A percentile compares a stretch with the other conserved stretches of the same genome.
Conservation (phyloP, 257 asterid species). For the Fraxinus anomala region DNA sequence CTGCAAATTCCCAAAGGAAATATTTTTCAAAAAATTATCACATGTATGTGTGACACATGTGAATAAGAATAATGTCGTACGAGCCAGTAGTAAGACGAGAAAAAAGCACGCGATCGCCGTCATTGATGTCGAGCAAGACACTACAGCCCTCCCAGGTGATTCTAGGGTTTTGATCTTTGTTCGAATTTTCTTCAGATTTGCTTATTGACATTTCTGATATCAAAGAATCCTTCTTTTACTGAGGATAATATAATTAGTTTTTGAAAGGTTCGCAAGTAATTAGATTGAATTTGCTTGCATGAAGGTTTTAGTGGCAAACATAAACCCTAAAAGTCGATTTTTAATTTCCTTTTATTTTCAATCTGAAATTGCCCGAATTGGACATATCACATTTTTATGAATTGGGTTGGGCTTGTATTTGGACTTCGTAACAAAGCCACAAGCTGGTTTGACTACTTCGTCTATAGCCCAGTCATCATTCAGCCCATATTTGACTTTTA, state of each 20-base stretch:
- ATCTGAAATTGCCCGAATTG: not conserved
- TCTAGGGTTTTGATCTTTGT: conserved; percentile 46
- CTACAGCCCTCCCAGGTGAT: conserved; percentile 94
- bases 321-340: conserved; percentile 28
- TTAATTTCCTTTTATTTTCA: not conserved
- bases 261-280: conserved; percentile 6
- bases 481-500: too few species aligned
- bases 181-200: conserved; percentile 32
- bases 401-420: not conserved
- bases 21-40: not conserved
- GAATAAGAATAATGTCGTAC: conserved; percentile 42
- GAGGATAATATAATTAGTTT: not conserved
- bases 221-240: not conserved
- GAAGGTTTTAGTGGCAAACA: conserved; percentile 27
- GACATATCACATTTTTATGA: not conserved
- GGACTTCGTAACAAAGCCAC: not conserved
- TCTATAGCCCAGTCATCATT: too few species aligned
- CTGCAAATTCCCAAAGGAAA: conserved; percentile 43
- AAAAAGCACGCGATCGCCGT: conserved; percentile 87
- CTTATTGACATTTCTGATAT: conserved; percentile 39
- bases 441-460: not conserved
- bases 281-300: conserved; percentile 2
- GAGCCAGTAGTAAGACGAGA: conserved; percentile 87
- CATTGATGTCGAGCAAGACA: conserved; percentile 92
- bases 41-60: not conserved